Evolutionary conservation across 1,284 basidiomycete species (phyloP).

Genomic region (Laetiporus sulphureus): DNA sequence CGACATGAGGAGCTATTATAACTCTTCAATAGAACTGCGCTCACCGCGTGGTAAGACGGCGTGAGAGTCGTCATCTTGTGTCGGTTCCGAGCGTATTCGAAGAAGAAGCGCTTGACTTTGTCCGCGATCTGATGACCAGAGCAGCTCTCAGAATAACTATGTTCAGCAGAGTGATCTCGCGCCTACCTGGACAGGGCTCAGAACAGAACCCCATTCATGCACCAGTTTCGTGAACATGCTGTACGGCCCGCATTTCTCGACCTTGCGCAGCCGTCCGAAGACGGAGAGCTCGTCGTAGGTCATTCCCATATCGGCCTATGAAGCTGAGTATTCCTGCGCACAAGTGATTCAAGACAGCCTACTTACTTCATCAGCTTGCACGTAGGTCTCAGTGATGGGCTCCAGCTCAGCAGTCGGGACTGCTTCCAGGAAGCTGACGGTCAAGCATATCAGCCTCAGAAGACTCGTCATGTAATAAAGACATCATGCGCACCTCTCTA

Average conservation of each 20-base stretch:
- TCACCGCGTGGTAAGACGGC: constrained; percentile 90
- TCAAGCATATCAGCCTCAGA: no score
- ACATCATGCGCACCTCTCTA: constrained; percentile 51
- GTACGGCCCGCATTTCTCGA: constrained; percentile 96
- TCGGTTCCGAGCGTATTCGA: constrained; percentile 92
- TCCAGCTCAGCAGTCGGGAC: constrained; percentile 95
- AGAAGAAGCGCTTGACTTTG: constrained; percentile 98
- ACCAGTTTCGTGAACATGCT: constrained; percentile 94
- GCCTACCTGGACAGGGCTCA: constrained; percentile 75
- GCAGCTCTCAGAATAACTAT: no score
- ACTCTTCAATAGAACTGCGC: constrained; percentile 24
- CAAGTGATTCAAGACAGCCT: not conserved
- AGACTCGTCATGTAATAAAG: not conserved
- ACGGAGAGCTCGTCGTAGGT: constrained; percentile 96
- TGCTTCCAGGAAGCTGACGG: constrained; percentile 91
- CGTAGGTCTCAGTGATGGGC: constrained; percentile 89
- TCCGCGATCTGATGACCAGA: constrained; percentile 82
- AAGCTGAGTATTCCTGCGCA: not conserved
- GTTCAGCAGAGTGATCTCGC: no score
- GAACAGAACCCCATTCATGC: constrained; percentile 82
- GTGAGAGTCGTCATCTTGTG: constrained; percentile 99
- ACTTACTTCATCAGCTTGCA: constrained; percentile 89
- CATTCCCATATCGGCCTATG: constrained; percentile 95
- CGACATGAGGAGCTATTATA: not conserved
- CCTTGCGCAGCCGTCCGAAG: constrained; percentile 90